phyloP scores from a whole-genome alignment of 1,284 basidiomycete species.

The Ustilago cynodontis region DNA sequence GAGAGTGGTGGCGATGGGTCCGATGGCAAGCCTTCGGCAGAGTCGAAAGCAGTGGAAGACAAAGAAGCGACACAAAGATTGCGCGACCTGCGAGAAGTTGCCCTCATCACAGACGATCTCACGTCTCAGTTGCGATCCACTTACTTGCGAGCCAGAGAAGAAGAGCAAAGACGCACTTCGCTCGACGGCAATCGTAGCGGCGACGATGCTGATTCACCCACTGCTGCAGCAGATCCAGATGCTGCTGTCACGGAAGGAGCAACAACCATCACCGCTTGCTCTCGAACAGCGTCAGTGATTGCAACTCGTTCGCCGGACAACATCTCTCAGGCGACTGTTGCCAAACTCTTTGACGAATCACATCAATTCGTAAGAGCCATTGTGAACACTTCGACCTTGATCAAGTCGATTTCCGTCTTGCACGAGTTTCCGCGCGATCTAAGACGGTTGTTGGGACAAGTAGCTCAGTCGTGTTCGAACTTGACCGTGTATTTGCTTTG shows the following conservation, averaged over 20 bases:
- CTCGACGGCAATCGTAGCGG: constrained; percentile 11
- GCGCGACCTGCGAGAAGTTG: constrained; percentile 32
- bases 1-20: constrained; percentile 19
- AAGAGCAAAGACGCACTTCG: constrained; percentile 28
- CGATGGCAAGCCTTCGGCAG: background rate
- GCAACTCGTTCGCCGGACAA: constrained; percentile 24
- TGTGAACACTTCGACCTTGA: constrained; percentile 59
- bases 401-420: constrained; percentile 52
- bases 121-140: constrained; percentile 48
- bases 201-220: background rate
- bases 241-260: background rate
- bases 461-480: constrained; percentile 59
- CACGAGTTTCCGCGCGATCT: constrained; percentile 59
- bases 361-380: constrained; percentile 62
- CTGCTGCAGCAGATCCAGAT: background rate
- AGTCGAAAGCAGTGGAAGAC: background rate
- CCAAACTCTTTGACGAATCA: constrained; percentile 56
- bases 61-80: constrained; percentile 11
- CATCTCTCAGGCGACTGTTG: constrained; percentile 30
- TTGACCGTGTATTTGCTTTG: constrained; percentile 62
- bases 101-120: constrained; percentile 39
- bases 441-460: constrained; percentile 52
- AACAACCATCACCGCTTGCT: background rate
- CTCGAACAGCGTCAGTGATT: background rate
- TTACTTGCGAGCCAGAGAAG: constrained; percentile 40